phyloP scores from a whole-genome alignment of 495 filamentous ascomycete genomes.

The Penicillium manginii region DNA sequence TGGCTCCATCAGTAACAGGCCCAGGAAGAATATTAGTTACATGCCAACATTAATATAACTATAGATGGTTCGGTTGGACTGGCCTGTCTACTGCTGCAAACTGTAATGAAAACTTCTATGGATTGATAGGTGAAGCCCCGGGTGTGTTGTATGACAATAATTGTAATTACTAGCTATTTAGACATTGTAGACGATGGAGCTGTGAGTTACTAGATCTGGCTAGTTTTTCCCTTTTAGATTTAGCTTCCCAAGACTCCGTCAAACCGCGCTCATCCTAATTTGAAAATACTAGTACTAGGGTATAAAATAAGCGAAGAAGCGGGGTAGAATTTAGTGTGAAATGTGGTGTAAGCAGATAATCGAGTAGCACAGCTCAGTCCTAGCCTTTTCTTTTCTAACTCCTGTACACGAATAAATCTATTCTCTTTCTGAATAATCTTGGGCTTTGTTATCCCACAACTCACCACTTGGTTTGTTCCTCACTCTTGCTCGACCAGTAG shows the following conservation, averaged over 20 bases:
- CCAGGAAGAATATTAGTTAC: background rate
- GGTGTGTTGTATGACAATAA: too few relatives aligned
- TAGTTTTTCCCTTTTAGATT: background rate
- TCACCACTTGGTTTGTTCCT: conserved; percentile 25
- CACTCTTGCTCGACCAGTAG: conserved; percentile 24
- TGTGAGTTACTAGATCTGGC: background rate
- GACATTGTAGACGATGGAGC: background rate
- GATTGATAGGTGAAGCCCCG: too few relatives aligned
- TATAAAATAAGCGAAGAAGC: background rate
- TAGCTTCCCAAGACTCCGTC: background rate
- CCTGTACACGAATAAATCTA: conserved; percentile 15
- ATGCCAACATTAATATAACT: too few relatives aligned
- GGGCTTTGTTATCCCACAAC: conserved; percentile 3
- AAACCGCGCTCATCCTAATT: background rate
- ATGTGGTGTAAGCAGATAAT: conserved; percentile 12
- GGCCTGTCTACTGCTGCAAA: too few relatives aligned
- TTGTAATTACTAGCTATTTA: too few relatives aligned
- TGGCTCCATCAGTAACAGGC: conserved; percentile 2
- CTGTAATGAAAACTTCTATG: too few relatives aligned
- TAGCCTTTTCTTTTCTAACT: conserved; percentile 19
- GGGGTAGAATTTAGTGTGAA: background rate
- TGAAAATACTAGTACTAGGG: background rate
- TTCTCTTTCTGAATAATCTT: conserved; percentile 18
- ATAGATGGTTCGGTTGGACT: too few relatives aligned
- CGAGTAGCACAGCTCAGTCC: conserved; percentile 17